Base-by-base conservation (phyloP, 2,329 filamentous ascomycete genomes). In the Rhinocladiella similis region DNA sequence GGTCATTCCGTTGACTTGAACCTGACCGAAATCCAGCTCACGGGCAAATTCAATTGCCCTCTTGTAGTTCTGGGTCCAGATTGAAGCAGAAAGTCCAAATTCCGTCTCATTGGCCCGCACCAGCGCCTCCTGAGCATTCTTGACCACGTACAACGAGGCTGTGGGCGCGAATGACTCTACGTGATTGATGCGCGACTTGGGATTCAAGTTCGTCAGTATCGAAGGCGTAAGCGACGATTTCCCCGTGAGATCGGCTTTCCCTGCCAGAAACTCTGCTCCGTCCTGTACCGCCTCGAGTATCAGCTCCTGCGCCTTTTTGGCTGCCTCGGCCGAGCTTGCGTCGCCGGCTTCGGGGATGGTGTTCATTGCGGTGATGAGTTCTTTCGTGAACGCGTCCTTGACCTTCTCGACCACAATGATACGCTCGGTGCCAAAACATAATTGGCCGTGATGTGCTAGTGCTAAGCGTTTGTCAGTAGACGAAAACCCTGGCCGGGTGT, bases 111-210 rank as follows among this genome's bases (percentile, higher is more conserved):
- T 33, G 6, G 29, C 29, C 29, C 6, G 6, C 29, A 3, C 29
- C 7, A 33, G 10, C 1, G 92, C 92, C 73, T 96, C 90, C 13
- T 82, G 82, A 65, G 96, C 92, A 64, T 78, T 78, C 68, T 84
- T 83, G 57, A 96, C 91, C 72, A 89, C 89, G 85, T 92, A 90
- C 16, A 96, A 83, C 0, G 91, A 87, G 65, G 96, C 91, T 18
- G 96, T 84, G 0, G 92, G 92, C 1, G 91, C 92, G 68, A 96
- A 97, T 0, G 91, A 96, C 77, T 97, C 92, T 64, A 96, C 90
- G 16, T 80, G 90, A 89, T 96, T 96, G 59, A 95, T 86, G 5
- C 77, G 76, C 90, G 95, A 96, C 58, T 78, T 79, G 74, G 96
- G 18, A 22, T 91, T 84, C 59, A 93, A 89, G 63, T 86, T 82